Base-by-base conservation (phyloP, 495 filamentous ascomycete species). In the Lasiosphaeria ovina region DNA sequence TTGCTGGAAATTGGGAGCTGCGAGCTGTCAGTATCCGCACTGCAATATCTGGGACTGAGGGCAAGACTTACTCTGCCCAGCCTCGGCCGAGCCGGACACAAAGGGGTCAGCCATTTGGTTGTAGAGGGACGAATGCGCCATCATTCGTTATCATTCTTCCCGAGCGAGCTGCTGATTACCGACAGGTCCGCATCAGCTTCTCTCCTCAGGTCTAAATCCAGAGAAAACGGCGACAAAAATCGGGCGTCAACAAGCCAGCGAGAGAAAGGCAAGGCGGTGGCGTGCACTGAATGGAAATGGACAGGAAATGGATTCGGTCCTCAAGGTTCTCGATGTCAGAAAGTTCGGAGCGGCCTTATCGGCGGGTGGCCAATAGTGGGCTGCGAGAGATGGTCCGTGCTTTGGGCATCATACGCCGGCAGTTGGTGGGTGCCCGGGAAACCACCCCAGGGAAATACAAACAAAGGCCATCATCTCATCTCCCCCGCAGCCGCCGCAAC, bases 1-100 rank as follows among this genome's bases (percentile, higher is more conserved):
- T 55, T 74, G 72, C 36, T 69, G 74, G 49, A 79, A 76, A 55
- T 65, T 65, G 51, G 75, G 72, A 6, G 69, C 77, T 79, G 63
- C 10, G 12, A 24, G 12, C 36, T 9, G 9, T 34, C 8, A 52
- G 50, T 10, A 35, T 33, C 34, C 3, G 12, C 9, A 42, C 40
- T 16, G 6, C 35, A 51, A 2, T 42, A 17, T 6, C 4, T 55
- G 24, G 6, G 40, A 7, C 12, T 12, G 55, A 40, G 35, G 42
- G 31, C 1, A 36, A 17, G 33, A 59, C 69, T 68, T 55, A 69
- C 69, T 58, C 38, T 69, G 57, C 24, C 62, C 57, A 61, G 55
- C 51, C 44, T 38, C 35, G 51, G 59, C 48, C 35, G 53, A 35
- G 54, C 53, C 35, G 56, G 51, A 24, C 24, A 17, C 35, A 35